Evolutionary conservation across 2,329 filamentous ascomycete genomes (phyloP).

Genomic region (Talaromyces sp.): DNA sequence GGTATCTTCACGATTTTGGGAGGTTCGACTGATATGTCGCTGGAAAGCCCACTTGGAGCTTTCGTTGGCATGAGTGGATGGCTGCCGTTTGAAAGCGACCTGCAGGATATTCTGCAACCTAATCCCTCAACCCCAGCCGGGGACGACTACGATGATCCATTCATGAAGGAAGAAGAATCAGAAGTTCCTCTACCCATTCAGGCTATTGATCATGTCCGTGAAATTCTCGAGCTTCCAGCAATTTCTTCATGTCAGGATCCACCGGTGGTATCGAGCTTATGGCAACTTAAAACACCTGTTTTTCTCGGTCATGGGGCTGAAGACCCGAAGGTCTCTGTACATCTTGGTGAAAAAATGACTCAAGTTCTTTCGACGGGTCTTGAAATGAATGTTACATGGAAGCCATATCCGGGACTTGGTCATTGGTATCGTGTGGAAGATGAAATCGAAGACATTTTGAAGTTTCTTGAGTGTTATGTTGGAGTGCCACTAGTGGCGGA

Average conservation of each 20-base stretch:
- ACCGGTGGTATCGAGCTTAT: not conserved
- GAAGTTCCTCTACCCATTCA: constrained; percentile 22
- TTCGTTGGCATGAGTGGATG: constrained; percentile 55
- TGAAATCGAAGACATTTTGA: constrained; percentile 16
- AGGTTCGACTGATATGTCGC: constrained; percentile 27
- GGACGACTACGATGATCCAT: constrained; percentile 5
- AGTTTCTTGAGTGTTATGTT: constrained; percentile 6
- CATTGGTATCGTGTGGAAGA: constrained; percentile 18
- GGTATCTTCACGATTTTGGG: constrained; percentile 47
- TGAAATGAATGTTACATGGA: constrained; percentile 23
- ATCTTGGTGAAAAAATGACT: constrained; percentile 17
- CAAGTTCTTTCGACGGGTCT: constrained; percentile 15
- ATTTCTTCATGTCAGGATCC: not conserved
- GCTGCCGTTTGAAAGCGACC: constrained; percentile 42
- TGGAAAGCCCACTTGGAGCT: constrained; percentile 37
- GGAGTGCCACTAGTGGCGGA: not conserved
- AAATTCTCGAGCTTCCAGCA: constrained; percentile 32
- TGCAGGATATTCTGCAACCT: constrained; percentile 31
- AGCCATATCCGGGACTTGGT: constrained; percentile 10
- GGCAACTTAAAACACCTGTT: constrained; percentile 15
- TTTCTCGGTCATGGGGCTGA: constrained; percentile 21
- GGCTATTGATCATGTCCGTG: constrained; percentile 35
- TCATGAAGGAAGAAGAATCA: constrained; percentile 13
- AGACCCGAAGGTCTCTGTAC: constrained; percentile 17
- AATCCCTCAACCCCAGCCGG: not conserved